Percentiles rank a stretch among this genome's conserved stretches.
These are phyloP conservation scores for Lumnitzera littorea DNA, from an alignment of 345 rosid genomes.

Conservation along the genomic window DNA sequence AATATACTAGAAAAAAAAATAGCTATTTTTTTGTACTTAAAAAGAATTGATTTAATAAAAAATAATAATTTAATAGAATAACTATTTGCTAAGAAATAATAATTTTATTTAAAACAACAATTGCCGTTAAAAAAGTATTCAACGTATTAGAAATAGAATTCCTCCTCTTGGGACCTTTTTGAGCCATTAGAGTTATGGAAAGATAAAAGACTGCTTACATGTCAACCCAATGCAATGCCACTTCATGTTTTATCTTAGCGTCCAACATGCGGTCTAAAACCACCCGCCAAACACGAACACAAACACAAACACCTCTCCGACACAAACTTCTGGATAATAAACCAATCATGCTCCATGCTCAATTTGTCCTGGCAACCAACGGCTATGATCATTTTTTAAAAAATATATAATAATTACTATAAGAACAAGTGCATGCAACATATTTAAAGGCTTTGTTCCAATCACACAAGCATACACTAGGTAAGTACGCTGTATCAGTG, in stretches of 20 bases:
- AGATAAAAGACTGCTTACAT: slow-evolving; percentile 21
- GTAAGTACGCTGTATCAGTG: background rate
- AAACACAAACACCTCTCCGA: background rate
- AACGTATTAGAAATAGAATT: no score
- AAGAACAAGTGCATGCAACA: no score
- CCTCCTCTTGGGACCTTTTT: no score
- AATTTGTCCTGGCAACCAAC: background rate
- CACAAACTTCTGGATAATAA: background rate
- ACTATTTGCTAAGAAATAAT: no score
- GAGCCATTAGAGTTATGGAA: slow-evolving; percentile 1
- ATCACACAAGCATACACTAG: no score
- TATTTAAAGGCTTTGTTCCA: no score
- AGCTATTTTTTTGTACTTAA: no score
- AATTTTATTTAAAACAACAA: no score
- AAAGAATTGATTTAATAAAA: no score
- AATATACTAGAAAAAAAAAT: no score
- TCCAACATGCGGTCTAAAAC: slow-evolving; percentile 23
- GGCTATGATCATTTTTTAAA: slow-evolving; percentile 2
- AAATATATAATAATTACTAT: background rate
- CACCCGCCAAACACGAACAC: background rate
- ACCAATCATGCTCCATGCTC: background rate
- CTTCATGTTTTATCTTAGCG: slow-evolving; percentile 21
- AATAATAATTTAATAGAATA: no score
- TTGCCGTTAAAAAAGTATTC: no score
- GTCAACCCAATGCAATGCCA: slow-evolving; percentile 15